Percentiles rank a stretch among this genome's conserved stretches.
These are phyloP conservation scores for Amanita pallidorosea DNA, from an alignment of 768 basidiomycete genomes.

Conservation along the genomic window DNA sequence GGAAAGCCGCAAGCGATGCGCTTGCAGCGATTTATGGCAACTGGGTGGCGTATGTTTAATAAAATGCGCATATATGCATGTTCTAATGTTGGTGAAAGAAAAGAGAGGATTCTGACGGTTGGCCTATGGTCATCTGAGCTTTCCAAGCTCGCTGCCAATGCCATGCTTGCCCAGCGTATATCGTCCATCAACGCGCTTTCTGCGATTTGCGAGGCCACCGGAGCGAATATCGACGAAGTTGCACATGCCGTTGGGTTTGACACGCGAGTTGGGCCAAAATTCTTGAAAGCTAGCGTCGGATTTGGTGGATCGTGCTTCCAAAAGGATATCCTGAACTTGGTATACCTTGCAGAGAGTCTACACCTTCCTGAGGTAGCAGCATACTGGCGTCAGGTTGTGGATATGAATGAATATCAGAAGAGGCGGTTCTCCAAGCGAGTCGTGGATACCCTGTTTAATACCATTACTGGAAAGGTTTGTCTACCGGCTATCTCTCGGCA, in stretches of 20 bases:
- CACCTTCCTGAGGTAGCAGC: conserved; percentile 95
- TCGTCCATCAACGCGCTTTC: conserved; percentile 97
- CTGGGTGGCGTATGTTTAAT: conserved; percentile 80
- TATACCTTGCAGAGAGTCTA: conserved; percentile 90
- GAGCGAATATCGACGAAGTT: conserved; percentile 98
- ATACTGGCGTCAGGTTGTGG: conserved; percentile 96
- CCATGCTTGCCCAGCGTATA: conserved; percentile 98
- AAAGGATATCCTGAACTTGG: conserved; percentile 98
- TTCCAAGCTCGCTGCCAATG: conserved; percentile 97
- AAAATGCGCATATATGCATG: neutral
- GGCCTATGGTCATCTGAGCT: conserved; percentile 99
- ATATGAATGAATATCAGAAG: conserved; percentile 99
- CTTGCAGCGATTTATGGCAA: conserved; percentile 82
- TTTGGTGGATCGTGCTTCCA: conserved; percentile 99
- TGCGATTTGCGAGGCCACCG: conserved; percentile 97
- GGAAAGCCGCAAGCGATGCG: conserved; percentile 67
- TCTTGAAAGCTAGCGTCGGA: conserved; percentile 91
- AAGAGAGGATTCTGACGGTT: conserved; percentile 78
- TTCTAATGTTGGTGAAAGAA: conserved; percentile 24
- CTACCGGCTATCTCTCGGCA: neutral
- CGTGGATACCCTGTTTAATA: conserved; percentile 97
- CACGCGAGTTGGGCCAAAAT: conserved; percentile 86
- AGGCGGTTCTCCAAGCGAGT: conserved; percentile 90
- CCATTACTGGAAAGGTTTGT: conserved; percentile 85
- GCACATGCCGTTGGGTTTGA: conserved; percentile 91